These are phyloP conservation scores for Lactarius quietus DNA, from an alignment of 768 basidiomycete genomes.

Conservation along the genomic window DNA sequence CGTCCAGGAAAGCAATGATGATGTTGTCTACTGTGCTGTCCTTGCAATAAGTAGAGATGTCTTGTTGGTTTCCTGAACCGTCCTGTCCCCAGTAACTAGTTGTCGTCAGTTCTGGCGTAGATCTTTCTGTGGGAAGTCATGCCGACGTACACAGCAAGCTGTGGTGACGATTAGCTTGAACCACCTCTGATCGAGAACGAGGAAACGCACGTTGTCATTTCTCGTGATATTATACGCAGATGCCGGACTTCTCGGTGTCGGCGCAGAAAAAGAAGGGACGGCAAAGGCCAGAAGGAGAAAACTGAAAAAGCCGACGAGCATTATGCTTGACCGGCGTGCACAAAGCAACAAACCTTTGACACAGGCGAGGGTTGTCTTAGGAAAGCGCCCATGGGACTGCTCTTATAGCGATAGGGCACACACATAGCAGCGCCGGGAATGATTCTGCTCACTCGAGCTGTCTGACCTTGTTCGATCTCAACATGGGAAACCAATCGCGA, in stretches of 20 bases:
- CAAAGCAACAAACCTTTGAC: background rate
- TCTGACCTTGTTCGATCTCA: background rate
- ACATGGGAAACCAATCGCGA: background rate
- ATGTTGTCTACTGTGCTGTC: conserved; percentile 13
- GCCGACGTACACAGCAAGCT: conserved; percentile 56
- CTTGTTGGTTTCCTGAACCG: conserved; percentile 2
- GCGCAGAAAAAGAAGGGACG: background rate
- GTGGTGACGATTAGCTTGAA: background rate
- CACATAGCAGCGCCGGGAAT: background rate
- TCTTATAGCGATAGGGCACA: background rate
- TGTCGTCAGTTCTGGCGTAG: conserved; percentile 49
- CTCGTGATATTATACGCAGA: conserved; percentile 52
- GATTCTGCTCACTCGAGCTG: background rate
- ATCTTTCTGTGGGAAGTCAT: background rate
- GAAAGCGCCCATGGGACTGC: background rate
- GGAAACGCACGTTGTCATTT: conserved; percentile 52
- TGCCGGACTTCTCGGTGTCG: background rate
- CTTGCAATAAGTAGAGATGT: conserved; percentile 4
- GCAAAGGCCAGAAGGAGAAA: background rate
- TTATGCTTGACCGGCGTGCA: background rate
- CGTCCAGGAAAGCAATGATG: conserved; percentile 12
- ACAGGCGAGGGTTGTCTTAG: background rate
- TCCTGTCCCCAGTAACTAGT: conserved; percentile 17
- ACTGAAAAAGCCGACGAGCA: background rate
- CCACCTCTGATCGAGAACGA: background rate